These are phyloP conservation scores for Plasmodium sp. DNA, from an alignment of 169 alveolate genomes.

Conservation along the genomic window DNA sequence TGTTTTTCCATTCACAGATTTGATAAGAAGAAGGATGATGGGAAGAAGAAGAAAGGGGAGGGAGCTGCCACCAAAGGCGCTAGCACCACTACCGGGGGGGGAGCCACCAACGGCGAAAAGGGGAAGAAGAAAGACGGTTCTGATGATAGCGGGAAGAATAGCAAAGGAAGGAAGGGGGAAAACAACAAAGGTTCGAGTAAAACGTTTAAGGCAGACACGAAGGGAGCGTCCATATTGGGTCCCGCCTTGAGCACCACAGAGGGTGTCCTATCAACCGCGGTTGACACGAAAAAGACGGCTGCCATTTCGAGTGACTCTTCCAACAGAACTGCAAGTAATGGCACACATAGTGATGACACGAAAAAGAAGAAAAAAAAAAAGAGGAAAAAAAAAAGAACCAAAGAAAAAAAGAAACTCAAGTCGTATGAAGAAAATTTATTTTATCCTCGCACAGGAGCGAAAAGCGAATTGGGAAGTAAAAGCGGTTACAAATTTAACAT, in stretches of 20 bases:
- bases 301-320: not conserved
- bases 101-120: not conserved
- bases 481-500: constrained; percentile 74
- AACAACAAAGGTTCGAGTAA: not conserved
- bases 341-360: not conserved
- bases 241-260: not conserved
- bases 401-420: not conserved
- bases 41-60: not conserved
- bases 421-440: constrained; percentile 83
- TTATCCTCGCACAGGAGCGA: constrained; percentile 92
- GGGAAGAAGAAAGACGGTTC: not conserved
- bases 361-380: not conserved
- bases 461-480: constrained; percentile 76
- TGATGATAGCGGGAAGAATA: not conserved
- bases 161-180: not conserved
- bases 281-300: not conserved
- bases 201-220: not conserved
- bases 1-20: constrained; percentile 81
- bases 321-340: not conserved
- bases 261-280: not conserved
- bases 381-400: not conserved
- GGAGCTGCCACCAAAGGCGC: not conserved
- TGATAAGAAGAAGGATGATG: constrained; percentile 56
- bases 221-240: not conserved
- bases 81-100: not conserved